A percentile compares a stretch with the other conserved stretches of the same genome.
Conservation (phyloP, 2,329 filamentous ascomycete genomes). For the Penicillium olsonii region DNA sequence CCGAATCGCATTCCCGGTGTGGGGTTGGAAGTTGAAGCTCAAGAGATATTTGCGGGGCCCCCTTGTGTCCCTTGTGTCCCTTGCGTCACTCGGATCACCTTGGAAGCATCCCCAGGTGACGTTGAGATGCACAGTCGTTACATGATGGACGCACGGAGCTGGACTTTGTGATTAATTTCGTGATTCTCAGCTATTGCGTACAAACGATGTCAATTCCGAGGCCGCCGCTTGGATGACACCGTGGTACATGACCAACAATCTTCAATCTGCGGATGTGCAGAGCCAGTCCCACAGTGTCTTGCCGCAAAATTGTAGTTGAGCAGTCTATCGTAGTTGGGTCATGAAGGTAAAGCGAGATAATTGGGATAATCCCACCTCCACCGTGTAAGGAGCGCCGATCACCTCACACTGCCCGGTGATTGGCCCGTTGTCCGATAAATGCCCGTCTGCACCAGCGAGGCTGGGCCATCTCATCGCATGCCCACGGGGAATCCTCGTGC, state of each 20-base stretch:
- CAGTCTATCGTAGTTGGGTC: neutral
- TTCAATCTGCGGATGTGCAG: too few species aligned
- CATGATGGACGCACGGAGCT: too few species aligned
- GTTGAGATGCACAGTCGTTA: neutral
- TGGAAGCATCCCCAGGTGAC: too few species aligned
- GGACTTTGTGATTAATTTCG: too few species aligned
- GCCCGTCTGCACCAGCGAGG: constrained; percentile 17
- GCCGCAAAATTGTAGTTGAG: neutral
- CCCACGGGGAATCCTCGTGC: neutral
- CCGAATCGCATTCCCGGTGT: constrained; percentile 2
- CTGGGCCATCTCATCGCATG: neutral
- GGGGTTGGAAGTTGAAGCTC: constrained; percentile 12
- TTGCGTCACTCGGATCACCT: neutral
- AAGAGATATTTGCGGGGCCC: constrained; percentile 4
- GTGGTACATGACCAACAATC: neutral
- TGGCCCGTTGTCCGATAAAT: constrained; percentile 32
- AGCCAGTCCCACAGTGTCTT: neutral
- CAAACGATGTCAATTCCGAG: neutral
- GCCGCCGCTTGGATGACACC: neutral
- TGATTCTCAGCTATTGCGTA: neutral
- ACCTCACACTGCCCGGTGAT: constrained; percentile 20
- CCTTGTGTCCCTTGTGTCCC: constrained; percentile 9
- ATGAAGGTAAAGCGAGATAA: neutral
- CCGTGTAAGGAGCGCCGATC: constrained; percentile 13
- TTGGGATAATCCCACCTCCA: neutral